Conservation (phyloP, 169 alveolate species). For the Prorocentrum cordatum region DNA sequence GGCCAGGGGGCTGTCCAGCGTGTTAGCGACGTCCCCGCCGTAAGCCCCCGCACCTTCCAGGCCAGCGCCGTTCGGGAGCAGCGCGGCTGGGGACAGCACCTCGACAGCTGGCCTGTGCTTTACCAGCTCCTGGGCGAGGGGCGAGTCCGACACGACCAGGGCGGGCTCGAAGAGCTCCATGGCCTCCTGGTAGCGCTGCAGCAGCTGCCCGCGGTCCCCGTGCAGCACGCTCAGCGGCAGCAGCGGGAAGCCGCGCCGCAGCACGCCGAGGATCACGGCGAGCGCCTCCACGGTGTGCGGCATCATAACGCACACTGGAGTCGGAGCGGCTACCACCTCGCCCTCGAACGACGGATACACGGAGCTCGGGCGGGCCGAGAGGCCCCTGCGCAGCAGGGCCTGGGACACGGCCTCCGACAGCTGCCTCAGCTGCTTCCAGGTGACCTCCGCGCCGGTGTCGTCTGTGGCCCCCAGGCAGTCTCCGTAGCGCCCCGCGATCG, state of each 20-base stretch:
- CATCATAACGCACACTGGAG: too few species aligned
- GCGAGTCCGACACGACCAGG: slow-evolving; percentile 3
- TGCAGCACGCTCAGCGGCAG: slow-evolving; percentile 41
- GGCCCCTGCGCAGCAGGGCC: too few species aligned
- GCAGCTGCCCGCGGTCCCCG: slow-evolving; percentile 13
- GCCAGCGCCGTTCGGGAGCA: neutral
- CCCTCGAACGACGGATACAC: too few species aligned
- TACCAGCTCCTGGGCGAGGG: neutral
- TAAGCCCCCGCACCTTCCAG: neutral
- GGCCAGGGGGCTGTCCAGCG: slow-evolving; percentile 26
- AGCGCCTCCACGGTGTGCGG: slow-evolving; percentile 21
- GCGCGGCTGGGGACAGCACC: too few species aligned
- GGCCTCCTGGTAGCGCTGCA: slow-evolving; percentile 31
- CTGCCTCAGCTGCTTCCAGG: too few species aligned
- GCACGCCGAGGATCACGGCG: slow-evolving; percentile 15
- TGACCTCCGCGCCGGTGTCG: too few species aligned
- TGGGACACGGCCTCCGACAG: too few species aligned
- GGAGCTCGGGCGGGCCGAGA: too few species aligned
- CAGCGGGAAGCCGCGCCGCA: slow-evolving; percentile 55
- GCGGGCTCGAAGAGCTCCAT: slow-evolving; percentile 56
- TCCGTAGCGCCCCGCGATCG: too few species aligned
- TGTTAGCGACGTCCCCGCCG: slow-evolving; percentile 21
- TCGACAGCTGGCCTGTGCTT: slow-evolving; percentile 4
- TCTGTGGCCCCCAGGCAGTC: too few species aligned
- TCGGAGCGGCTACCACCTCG: too few species aligned